Evolutionary conservation across 1,284 basidiomycete species (phyloP), one percentile per base, ranked within the genome.

Genomic region (Ceratobasidium sp.): DNA sequence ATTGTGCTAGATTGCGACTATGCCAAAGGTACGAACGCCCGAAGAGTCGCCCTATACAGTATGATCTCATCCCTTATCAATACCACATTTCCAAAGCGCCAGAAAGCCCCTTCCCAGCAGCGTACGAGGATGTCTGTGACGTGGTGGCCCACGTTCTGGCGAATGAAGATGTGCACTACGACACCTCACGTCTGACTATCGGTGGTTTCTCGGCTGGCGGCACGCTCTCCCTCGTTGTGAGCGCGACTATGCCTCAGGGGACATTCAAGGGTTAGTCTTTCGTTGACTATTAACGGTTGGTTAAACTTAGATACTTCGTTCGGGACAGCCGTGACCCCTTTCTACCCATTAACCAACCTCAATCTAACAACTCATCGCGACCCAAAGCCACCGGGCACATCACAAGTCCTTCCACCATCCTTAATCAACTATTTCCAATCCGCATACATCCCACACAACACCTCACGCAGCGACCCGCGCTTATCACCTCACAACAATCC

Each of bases 1-100:
- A 56, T 44, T 24, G 74, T 75, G 1, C 53, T 75, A 14, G 74
- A 69, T 48, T 44, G 51, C 22, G 74, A 75, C 27, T 75, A 75
- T 36, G 51, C 63, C 33, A 72, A 72, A 60, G 67, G 67, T 60
- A 60, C 11, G 69, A 60, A 53, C 14, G 54, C n/a, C 7, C 24
- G 31, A 1, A 1, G 63, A 45, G 17, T 17, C 50, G 22, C 4
- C 9, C 15, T 1, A 29, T 9, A 27, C 27, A 29, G 4, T n/a
- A 4, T 7, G 22, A 29, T 19, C 47, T 65, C 7, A 41, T 11
- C 6, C 36, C 44, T 31, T 27, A 50, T 2, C 36, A 5, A 15
- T 15, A 27, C 24, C 9, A 4, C 17, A 9, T 22, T 22, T 29
- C 31, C 36, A 41, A 4, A 72, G 73, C 63, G 1, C 74, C 74